These are phyloP conservation scores for Cyclotella distinguenda DNA, from an alignment of 108 stramenopile genomes.

Conservation along the genomic window DNA sequence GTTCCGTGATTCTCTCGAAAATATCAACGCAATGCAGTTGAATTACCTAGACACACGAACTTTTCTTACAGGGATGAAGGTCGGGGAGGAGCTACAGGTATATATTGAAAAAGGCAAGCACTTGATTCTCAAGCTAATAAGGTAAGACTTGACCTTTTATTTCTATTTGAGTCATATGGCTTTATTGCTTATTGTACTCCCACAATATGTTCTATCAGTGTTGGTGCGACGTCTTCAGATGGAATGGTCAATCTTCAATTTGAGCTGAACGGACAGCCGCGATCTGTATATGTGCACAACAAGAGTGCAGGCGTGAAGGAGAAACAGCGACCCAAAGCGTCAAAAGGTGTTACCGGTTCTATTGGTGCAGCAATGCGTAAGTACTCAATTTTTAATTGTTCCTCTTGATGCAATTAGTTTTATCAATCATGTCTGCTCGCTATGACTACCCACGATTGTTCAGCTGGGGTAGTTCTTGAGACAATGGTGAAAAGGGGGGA, in stretches of 20 bases:
- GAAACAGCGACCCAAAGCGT: conserved; percentile 58
- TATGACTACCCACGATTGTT: too few relatives aligned
- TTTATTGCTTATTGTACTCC: neutral
- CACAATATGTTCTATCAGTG: conserved; percentile 6
- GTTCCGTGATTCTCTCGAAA: too few relatives aligned
- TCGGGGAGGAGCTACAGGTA: conserved; percentile 84
- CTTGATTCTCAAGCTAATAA: conserved; percentile 77
- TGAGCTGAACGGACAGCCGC: conserved; percentile 91
- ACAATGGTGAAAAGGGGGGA: conserved; percentile 89
- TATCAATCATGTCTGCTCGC: too few relatives aligned
- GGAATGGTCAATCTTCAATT: conserved; percentile 87
- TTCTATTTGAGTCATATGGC: neutral
- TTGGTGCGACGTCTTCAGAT: conserved; percentile 64
- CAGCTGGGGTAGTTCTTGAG: conserved; percentile 92
- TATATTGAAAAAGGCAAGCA: conserved; percentile 82
- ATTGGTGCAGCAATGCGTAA: conserved; percentile 96
- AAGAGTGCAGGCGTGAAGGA: conserved; percentile 40
- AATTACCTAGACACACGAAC: conserved; percentile 87
- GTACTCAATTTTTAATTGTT: too few relatives aligned
- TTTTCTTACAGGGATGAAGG: conserved; percentile 90
- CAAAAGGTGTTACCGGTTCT: conserved; percentile 48
- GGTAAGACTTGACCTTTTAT: neutral
- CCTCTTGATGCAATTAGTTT: too few relatives aligned
- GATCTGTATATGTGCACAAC: conserved; percentile 76
- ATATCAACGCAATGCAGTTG: conserved; percentile 21